Evolutionary conservation across 2,329 filamentous ascomycete species (phyloP).

Genomic region (Akanthomyces uredinophilus): DNA sequence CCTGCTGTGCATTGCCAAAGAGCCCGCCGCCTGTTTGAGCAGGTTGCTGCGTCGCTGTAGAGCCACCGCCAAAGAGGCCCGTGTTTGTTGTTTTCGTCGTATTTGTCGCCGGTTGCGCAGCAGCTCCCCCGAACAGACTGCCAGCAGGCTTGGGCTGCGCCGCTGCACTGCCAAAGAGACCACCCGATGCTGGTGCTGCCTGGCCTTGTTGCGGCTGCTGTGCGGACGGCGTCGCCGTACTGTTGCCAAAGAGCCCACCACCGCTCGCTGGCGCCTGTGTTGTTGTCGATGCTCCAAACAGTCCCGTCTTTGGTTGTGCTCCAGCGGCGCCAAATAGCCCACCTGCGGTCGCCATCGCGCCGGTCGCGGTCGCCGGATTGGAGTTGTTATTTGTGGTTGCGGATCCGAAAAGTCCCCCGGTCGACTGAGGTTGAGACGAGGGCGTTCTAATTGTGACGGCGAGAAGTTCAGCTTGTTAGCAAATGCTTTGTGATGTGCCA

Average conservation of each 20-base stretch:
- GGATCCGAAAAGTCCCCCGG: slow-evolving; percentile 35
- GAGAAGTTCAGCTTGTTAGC: neutral
- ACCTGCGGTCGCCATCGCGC: slow-evolving; percentile 31
- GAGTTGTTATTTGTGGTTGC: slow-evolving; percentile 22
- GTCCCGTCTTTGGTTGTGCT: slow-evolving; percentile 24
- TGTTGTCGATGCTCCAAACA: slow-evolving; percentile 28
- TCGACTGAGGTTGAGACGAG: slow-evolving; percentile 29
- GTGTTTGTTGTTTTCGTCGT: slow-evolving; percentile 19
- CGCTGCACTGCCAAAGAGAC: slow-evolving; percentile 23
- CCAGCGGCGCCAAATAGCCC: slow-evolving; percentile 30
- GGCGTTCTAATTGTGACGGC: slow-evolving; percentile 21
- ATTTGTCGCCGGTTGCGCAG: slow-evolving; percentile 24
- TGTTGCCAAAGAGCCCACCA: slow-evolving; percentile 26
- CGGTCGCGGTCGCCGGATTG: slow-evolving; percentile 22
- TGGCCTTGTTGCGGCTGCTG: slow-evolving; percentile 23
- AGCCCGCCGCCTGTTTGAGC: slow-evolving; percentile 25
- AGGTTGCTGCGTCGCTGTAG: neutral
- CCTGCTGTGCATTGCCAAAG: slow-evolving; percentile 25
- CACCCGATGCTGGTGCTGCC: slow-evolving; percentile 15
- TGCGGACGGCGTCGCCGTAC: slow-evolving; percentile 18
- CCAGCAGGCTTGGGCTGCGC: slow-evolving; percentile 19
- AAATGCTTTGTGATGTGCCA: neutral
- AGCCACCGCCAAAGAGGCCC: slow-evolving; percentile 23
- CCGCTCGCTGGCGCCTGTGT: slow-evolving; percentile 16
- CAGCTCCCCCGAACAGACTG: slow-evolving; percentile 21